phyloP scores from a whole-genome alignment of 73 alveolate genomes.

The Paraurostyla sp. region DNA sequence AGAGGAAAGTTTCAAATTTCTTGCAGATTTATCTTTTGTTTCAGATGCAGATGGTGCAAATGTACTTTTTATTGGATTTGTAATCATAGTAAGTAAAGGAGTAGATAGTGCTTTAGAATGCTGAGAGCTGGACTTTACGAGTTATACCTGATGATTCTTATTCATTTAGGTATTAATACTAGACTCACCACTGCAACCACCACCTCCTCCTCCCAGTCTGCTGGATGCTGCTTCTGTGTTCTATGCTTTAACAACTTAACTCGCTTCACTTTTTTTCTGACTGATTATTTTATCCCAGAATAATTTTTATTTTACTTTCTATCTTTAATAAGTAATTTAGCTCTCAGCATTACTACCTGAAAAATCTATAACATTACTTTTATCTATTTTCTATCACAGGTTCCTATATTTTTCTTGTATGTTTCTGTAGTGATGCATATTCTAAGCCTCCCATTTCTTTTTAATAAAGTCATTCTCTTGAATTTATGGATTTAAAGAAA shows the following conservation, averaged over 20 bases:
- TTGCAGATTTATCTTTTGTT: no score
- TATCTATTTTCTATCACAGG: neutral
- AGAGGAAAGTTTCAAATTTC: no score
- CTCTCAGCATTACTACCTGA: neutral
- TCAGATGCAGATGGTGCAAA: neutral
- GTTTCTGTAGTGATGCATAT: constrained; percentile 1
- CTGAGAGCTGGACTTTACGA: no score
- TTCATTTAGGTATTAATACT: no score
- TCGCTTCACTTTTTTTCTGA: neutral
- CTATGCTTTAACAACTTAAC: neutral
- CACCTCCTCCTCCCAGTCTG: no score
- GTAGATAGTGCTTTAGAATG: neutral
- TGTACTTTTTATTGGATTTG: neutral
- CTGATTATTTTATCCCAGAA: neutral
- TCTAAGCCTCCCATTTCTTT: constrained; percentile 42
- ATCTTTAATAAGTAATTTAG: neutral
- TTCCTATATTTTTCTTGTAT: constrained; percentile 24
- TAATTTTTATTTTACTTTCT: neutral
- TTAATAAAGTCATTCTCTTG: constrained; percentile 5
- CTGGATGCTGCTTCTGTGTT: neutral
- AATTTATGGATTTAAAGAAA: neutral
- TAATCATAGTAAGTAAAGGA: neutral
- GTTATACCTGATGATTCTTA: no score
- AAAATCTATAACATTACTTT: neutral
- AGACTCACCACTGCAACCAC: no score